Base-by-base conservation (phyloP, 441 rosid species). In the Syzygium syzygioides region DNA sequence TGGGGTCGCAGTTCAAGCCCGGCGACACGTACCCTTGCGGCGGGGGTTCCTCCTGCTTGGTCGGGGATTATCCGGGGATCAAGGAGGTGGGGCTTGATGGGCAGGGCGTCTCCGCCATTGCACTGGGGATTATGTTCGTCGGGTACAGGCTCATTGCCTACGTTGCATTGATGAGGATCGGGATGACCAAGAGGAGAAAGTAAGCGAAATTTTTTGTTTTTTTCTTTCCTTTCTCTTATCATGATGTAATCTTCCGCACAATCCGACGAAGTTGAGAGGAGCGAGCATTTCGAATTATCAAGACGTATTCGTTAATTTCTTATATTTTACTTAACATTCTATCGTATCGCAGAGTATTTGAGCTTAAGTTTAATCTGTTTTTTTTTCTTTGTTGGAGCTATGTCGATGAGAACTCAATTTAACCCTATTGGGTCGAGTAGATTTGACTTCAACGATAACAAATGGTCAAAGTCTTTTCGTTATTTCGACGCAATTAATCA, bases 81-180 rank as follows among this genome's bases (percentile, higher is more conserved):
- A 92, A 93, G 85, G 23, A 4, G 14, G 91, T 92, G 9, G 96
- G 95, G 34, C 94, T 94, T 20, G 90, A 91, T 14, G 92, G 90
- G 37, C 93, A 90, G 64, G 56, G 76, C 23, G 9, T 92, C 2
- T 85, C 93, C 14, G 92, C 71, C 9, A 53, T 90, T 30, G 94
- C 92, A 12, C 83, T 94, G 62, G 93, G 87, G 25, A 20, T 92
- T 25, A 94, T 94, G 96, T 76, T 93, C 76, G 88, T 93, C 34
- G 91, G 91, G 45, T 93, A 89, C 56, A 86, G 96, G 88, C 53
- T 94, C 6, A 32, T 92, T 85, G 96, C 96, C 84, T 95, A 92
- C 87, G 18, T 92, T 87, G 95, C 94, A 45, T 93, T 93, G 34
- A 83, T 85, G 86, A 91, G 93, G 91, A 52, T 92, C 19, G 95